These are phyloP conservation scores for Cymbopogon flexuosus DNA, from an alignment of 202 grass and related monocot genomes.

Conservation along the genomic window DNA sequence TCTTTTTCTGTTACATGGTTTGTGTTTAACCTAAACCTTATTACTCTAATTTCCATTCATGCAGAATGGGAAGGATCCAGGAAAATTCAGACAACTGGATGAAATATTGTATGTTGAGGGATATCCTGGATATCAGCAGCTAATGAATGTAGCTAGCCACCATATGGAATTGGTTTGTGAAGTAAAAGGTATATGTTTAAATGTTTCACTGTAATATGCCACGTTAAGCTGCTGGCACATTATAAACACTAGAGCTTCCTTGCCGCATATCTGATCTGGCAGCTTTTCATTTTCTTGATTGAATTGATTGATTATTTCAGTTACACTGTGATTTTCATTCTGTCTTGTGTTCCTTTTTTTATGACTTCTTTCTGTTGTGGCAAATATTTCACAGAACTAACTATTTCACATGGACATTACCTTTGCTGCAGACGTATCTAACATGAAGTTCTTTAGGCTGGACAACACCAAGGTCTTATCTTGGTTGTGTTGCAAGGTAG, in stretches of 20 bases:
- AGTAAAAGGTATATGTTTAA: conserved; percentile 60
- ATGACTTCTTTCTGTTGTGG: conserved; percentile 1
- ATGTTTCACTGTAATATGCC: conserved; percentile 12
- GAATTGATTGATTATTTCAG: conserved; percentile 4
- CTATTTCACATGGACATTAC: conserved; percentile 23
- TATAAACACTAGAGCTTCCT: background rate
- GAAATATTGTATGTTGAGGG: conserved; percentile 91
- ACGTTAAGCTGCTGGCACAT: background rate
- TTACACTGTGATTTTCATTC: background rate
- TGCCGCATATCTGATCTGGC: background rate
- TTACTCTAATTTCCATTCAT: conserved; percentile 9
- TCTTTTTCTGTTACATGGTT: background rate
- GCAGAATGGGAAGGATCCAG: conserved; percentile 67
- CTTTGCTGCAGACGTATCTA: conserved; percentile 71
- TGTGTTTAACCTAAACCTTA: background rate
- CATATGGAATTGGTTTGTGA: conserved; percentile 77
- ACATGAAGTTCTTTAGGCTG: conserved; percentile 75
- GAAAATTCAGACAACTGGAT: conserved; percentile 86
- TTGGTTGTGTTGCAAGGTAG: conserved; percentile 96
- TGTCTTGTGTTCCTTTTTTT: background rate
- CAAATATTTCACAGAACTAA: conserved; percentile 24
- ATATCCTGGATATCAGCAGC: conserved; percentile 82
- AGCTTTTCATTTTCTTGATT: background rate
- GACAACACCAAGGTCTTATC: conserved; percentile 81
- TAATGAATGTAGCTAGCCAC: conserved; percentile 57